Conservation (phyloP, 208 protist species). For the Plasmodiophora brassicae region DNA sequence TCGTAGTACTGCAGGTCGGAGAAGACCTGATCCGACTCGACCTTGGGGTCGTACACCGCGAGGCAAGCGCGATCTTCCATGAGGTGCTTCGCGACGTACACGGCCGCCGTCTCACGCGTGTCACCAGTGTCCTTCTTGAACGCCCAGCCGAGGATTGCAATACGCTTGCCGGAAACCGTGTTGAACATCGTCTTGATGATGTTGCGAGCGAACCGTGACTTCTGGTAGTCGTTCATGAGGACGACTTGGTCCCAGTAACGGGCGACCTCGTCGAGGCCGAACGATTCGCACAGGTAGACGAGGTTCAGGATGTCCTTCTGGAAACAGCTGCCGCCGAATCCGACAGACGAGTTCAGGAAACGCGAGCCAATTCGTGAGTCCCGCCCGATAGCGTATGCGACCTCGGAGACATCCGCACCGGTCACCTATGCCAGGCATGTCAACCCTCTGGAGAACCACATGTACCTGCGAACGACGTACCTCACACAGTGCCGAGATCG, state of each 20-base stretch:
- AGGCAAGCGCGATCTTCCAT: conserved; percentile 78
- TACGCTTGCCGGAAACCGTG: conserved; percentile 81
- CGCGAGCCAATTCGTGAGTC: conserved; percentile 83
- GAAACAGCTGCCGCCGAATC: conserved; percentile 52
- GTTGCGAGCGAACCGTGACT: conserved; percentile 74
- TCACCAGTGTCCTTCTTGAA: conserved; percentile 97
- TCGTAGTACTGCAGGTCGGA: conserved; percentile 66
- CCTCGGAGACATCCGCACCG: conserved; percentile 60
- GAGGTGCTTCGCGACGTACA: conserved; percentile 75
- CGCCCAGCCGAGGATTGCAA: conserved; percentile 84
- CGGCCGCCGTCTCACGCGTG: conserved; percentile 82
- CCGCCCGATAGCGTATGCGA: conserved; percentile 45
- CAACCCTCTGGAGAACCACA: no score
- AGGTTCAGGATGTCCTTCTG: conserved; percentile 93
- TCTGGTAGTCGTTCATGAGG: conserved; percentile 90
- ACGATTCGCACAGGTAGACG: conserved; percentile 84
- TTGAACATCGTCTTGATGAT: conserved; percentile 81
- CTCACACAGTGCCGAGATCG: conserved; percentile 65
- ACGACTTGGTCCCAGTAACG: conserved; percentile 78
- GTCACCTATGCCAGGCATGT: conserved; percentile 79
- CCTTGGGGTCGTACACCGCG: conserved; percentile 92
- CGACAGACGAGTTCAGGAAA: conserved; percentile 81
- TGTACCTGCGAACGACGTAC: no score
- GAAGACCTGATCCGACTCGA: conserved; percentile 61
- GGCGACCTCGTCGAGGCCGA: conserved; percentile 80